A percentile compares a stretch with the other conserved stretches of the same genome.
phyloP scores from a whole-genome alignment of 768 basidiomycete genomes.

The Kwoniella dendrophila region DNA sequence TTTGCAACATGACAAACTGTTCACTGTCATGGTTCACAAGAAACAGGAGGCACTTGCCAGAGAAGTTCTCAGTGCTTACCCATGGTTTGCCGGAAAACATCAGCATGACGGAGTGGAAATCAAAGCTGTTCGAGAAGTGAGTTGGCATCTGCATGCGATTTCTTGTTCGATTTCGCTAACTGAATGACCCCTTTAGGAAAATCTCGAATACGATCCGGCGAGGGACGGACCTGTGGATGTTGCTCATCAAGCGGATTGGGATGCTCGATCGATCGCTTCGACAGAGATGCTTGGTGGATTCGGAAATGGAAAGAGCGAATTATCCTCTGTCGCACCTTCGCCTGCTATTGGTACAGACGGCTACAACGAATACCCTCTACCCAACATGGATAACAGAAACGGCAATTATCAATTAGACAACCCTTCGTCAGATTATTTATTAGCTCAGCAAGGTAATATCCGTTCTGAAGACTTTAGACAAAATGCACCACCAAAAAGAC shows the following conservation, averaged over 20 bases:
- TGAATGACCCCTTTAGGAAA: conserved; percentile 43
- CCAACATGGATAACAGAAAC: conserved; percentile 27
- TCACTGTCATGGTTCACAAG: conserved; percentile 57
- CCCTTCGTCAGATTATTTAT: conserved; percentile 45
- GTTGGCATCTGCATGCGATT: conserved; percentile 4
- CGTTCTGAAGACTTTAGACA: conserved; percentile 25
- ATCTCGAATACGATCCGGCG: conserved; percentile 56
- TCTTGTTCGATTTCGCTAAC: conserved; percentile 6
- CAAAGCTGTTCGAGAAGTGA: conserved; percentile 53
- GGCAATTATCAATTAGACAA: conserved; percentile 39
- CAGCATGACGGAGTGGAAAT: conserved; percentile 45
- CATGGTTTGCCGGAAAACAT: conserved; percentile 52
- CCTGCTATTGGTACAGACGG: conserved; percentile 14
- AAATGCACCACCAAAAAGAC: conserved; percentile 15
- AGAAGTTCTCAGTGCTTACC: conserved; percentile 53
- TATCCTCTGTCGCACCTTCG: conserved; percentile 14
- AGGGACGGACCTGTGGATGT: conserved; percentile 48
- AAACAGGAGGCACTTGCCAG: conserved; percentile 55
- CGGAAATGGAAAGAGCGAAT: conserved; percentile 31
- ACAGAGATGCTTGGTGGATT: conserved; percentile 48
- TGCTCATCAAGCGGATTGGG: conserved; percentile 72
- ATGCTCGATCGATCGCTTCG: conserved; percentile 68
- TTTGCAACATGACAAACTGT: conserved; percentile 76
- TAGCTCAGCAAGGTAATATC: conserved; percentile 23
- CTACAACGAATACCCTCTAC: conserved; percentile 36